Base-by-base conservation (phyloP, 768 basidiomycete genomes). In the Paxillus rubicundulus region DNA sequence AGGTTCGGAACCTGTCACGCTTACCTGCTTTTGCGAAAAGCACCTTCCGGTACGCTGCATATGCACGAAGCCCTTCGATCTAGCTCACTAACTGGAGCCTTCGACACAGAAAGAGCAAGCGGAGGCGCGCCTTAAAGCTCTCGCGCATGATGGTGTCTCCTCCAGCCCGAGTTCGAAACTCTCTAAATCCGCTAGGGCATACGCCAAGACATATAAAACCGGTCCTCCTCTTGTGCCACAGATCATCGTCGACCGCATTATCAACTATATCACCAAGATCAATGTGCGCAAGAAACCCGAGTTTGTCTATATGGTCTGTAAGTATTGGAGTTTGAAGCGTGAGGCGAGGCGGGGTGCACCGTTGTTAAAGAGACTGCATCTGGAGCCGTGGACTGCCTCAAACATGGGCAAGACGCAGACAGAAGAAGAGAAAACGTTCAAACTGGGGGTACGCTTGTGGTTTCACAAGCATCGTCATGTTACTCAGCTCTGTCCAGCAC, bases 281-380 rank as follows among this genome's bases (percentile, higher is more conserved):
- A 75, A 68, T 30, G 73, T 97, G 4, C 75, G 87, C 55, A 92
- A 90, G 67, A 92, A 89, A 64, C 61, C 71, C 3, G 86, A 89
- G 41, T 90, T 95, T 50, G 71, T 98, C 12, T 79, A 84, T 44
- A 70, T 83, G 61, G 76, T 94, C 30, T 95, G 90, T 62, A 82
- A 84, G 63, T 99, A 98, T 64, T 99, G 97, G 97, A 98, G 97
- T 70, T 68, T 99, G 69, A 98, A 99, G 72, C 77, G 97, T 4
- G 96, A 98, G 66, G 92, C 85, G 1, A 80, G 97, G 55, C 72
- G 96, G 37, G 97, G 97, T 4, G 97, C 97, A 9, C 96, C 97
- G 10, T 70, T 98, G 54, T 70, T 99, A 58, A 98, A 98, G 70
- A 67, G 97, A 48, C 66, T 99, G 52, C 94, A 99, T 72, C 74